Percentiles rank a stretch among this genome's conserved stretches.
Conservation (phyloP, 345 rosid genomes). For the Rhodomyrtus tomentosa region DNA sequence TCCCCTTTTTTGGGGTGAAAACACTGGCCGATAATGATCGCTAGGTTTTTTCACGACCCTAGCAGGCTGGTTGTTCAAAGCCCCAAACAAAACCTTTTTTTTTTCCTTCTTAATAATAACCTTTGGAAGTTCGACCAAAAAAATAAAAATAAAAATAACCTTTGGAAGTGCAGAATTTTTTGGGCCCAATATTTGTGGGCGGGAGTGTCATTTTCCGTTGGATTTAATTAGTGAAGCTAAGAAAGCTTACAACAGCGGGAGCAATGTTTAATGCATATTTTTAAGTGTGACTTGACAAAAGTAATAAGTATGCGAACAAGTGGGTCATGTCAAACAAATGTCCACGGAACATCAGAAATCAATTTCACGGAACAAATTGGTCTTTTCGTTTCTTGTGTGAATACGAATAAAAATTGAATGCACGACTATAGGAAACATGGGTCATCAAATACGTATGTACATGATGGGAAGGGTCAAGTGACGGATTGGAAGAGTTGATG, state of each 20-base stretch:
- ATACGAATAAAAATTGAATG: background rate
- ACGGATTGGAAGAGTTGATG: too few relatives aligned
- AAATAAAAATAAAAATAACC: too few relatives aligned
- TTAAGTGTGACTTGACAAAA: too few relatives aligned
- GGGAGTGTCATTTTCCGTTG: background rate
- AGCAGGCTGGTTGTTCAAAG: background rate
- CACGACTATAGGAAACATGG: background rate
- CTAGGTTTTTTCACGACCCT: background rate
- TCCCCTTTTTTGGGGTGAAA: too few relatives aligned
- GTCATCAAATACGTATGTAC: too few relatives aligned
- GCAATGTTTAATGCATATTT: background rate
- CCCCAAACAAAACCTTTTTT: background rate
- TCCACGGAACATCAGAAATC: background rate
- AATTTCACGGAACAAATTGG: too few relatives aligned
- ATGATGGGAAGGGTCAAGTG: too few relatives aligned
- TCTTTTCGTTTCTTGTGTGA: too few relatives aligned
- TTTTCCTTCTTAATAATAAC: too few relatives aligned
- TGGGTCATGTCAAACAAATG: background rate
- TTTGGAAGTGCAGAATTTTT: background rate
- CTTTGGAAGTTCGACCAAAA: too few relatives aligned
- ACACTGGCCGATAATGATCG: background rate
- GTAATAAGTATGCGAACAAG: background rate
- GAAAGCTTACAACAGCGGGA: background rate
- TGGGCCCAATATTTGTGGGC: background rate
- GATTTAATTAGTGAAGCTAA: background rate